phyloP scores from a whole-genome alignment of 1,139 yeast species.

The Maudiozyma humilis region DNA sequence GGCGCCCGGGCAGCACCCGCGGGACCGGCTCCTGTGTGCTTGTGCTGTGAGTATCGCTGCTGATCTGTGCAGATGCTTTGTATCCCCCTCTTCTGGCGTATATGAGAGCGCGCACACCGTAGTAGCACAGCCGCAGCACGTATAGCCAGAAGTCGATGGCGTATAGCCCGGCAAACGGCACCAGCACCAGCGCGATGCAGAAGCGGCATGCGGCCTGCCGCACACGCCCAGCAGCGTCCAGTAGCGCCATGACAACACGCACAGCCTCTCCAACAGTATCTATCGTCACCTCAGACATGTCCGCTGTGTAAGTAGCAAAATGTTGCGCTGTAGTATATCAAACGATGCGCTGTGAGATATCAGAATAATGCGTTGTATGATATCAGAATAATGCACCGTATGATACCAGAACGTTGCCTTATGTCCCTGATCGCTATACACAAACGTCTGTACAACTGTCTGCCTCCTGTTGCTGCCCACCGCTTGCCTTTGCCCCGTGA shows the following conservation, averaged over 20 bases:
- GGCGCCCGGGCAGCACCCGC: background rate
- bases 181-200: background rate
- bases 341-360: no score
- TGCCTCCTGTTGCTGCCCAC: no score
- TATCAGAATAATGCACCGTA: no score
- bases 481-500: background rate
- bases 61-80: background rate
- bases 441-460: no score
- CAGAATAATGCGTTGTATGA: no score
- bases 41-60: background rate
- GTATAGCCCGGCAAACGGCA: slow-evolving; percentile 2
- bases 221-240: background rate
- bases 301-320: no score
- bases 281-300: background rate
- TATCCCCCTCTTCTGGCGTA: background rate
- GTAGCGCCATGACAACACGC: background rate
- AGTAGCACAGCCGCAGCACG: background rate
- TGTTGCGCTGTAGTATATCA: no score
- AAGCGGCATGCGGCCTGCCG: background rate
- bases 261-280: background rate
- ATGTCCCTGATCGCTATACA: no score
- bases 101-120: background rate
- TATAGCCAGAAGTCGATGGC: slow-evolving; percentile 1
- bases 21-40: background rate
- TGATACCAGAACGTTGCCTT: no score